Percentiles rank a stretch among this genome's conserved stretches.
Evolutionary conservation across 805 yeast genomes (phyloP).

Genomic region (Ogataea trehaloabstinens): DNA sequence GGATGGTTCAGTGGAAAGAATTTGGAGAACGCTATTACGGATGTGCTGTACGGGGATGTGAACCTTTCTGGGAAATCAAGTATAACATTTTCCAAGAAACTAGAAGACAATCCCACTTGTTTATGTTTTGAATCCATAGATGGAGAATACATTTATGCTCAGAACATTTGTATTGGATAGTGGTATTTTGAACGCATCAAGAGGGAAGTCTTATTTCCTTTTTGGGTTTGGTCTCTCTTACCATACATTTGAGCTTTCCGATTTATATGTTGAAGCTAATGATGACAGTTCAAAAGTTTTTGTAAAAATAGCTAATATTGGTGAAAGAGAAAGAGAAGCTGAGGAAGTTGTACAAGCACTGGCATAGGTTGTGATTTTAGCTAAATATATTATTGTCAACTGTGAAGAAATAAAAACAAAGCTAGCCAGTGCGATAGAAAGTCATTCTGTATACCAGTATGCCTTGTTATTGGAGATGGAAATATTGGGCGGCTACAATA

Average conservation of each 20-base stretch:
- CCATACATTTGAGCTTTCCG: constrained; percentile 43
- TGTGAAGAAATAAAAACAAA: too few species aligned
- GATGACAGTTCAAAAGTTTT: constrained; percentile 23
- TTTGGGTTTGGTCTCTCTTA: constrained; percentile 64
- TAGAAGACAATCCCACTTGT: constrained; percentile 54
- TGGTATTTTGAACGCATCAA: constrained; percentile 53
- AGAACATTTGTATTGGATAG: constrained; percentile 63
- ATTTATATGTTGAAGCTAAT: constrained; percentile 34
- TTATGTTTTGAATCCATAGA: constrained; percentile 47
- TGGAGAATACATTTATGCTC: constrained; percentile 58
- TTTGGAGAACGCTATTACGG: constrained; percentile 55
- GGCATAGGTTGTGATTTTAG: too few species aligned
- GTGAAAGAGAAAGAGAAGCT: constrained; percentile 45
- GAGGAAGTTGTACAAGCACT: constrained; percentile 57
- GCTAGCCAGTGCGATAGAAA: too few species aligned
- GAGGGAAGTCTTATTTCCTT: constrained; percentile 49
- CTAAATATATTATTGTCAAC: too few species aligned
- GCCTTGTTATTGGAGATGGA: too few species aligned
- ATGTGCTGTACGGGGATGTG: constrained; percentile 54
- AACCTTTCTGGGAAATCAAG: constrained; percentile 60
- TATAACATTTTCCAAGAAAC: constrained; percentile 48
- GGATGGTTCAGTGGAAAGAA: constrained; percentile 59
- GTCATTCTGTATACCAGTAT: too few species aligned
- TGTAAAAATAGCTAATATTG: constrained; percentile 48
- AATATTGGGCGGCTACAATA: too few species aligned